Conservation (phyloP, 2,329 filamentous ascomycete genomes). For the Cytospora piceae region DNA sequence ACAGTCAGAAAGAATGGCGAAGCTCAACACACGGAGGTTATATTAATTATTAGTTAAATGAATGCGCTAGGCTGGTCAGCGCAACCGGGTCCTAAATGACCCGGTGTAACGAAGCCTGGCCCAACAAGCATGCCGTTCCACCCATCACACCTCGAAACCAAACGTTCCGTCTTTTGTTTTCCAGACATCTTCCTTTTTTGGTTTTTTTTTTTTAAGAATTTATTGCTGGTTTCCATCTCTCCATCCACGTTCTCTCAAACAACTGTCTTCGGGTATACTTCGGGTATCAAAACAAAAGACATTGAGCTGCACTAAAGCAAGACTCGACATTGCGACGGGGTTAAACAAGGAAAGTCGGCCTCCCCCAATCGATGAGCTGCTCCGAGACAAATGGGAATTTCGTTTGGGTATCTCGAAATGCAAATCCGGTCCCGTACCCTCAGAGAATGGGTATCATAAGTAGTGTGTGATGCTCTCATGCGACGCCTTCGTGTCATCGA, state of each 20-base stretch:
- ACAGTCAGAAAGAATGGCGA: slow-evolving; percentile 22
- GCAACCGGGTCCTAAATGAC: slow-evolving; percentile 21
- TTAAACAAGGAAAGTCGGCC: slow-evolving; percentile 32
- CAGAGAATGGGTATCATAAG: slow-evolving; percentile 31
- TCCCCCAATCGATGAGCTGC: slow-evolving; percentile 29
- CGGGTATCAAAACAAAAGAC: slow-evolving; percentile 44
- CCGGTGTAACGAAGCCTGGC: slow-evolving; percentile 5
- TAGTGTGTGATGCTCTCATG: slow-evolving; percentile 32
- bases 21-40: slow-evolving; percentile 40
- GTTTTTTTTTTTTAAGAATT: slow-evolving; percentile 20
- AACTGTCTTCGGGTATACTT: slow-evolving; percentile 41
- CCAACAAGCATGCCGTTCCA: slow-evolving; percentile 20
- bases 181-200: slow-evolving; percentile 27
- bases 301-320: slow-evolving; percentile 36
- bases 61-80: slow-evolving; percentile 22
- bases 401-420: slow-evolving; percentile 62
- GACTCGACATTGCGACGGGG: slow-evolving; percentile 29
- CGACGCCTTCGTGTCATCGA: slow-evolving; percentile 33
- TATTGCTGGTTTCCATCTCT: slow-evolving; percentile 27
- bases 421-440: slow-evolving; percentile 51
- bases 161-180: slow-evolving; percentile 26
- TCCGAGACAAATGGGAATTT: slow-evolving; percentile 46
- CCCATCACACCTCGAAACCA: slow-evolving; percentile 24
- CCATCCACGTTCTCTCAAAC: slow-evolving; percentile 28
- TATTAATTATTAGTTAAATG: slow-evolving; percentile 41